These are phyloP conservation scores for Aspergillus kassunensis DNA, from an alignment of 495 filamentous ascomycete species.

Conservation along the genomic window DNA sequence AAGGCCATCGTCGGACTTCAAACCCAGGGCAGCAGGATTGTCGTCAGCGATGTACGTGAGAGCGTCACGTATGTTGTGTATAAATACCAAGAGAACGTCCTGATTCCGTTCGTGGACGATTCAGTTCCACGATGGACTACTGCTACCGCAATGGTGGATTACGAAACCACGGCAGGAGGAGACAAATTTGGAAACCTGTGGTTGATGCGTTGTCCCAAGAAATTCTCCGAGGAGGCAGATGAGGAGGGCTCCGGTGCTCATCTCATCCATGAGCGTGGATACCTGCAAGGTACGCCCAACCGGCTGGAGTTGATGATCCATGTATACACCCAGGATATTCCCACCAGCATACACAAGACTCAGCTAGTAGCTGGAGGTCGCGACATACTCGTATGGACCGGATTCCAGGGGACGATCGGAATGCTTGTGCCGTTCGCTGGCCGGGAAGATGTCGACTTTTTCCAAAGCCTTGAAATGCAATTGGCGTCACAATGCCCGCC, in stretches of 20 bases:
- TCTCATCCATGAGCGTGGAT: slow-evolving; percentile 79
- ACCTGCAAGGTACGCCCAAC: slow-evolving; percentile 84
- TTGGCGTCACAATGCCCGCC: slow-evolving; percentile 80
- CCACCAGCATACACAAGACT: slow-evolving; percentile 84
- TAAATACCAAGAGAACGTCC: slow-evolving; percentile 82
- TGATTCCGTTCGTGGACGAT: slow-evolving; percentile 93
- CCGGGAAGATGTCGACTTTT: slow-evolving; percentile 94
- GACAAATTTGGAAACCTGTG: slow-evolving; percentile 98
- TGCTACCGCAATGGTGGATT: slow-evolving; percentile 88
- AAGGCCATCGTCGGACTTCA: slow-evolving; percentile 82
- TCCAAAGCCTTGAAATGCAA: slow-evolving; percentile 86
- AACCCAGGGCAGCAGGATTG: slow-evolving; percentile 86
- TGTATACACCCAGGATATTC: slow-evolving; percentile 88
- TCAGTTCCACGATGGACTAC: slow-evolving; percentile 84
- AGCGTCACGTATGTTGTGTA: slow-evolving; percentile 89
- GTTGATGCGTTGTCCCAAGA: slow-evolving; percentile 82
- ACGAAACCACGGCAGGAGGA: slow-evolving; percentile 91
- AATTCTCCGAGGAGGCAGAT: slow-evolving; percentile 82
- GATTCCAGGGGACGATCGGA: slow-evolving; percentile 89
- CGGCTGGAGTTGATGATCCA: slow-evolving; percentile 80
- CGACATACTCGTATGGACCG: slow-evolving; percentile 88
- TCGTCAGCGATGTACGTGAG: slow-evolving; percentile 88
- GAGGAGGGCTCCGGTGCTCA: slow-evolving; percentile 90
- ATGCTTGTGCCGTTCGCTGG: slow-evolving; percentile 85
- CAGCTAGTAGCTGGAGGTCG: slow-evolving; percentile 87